Percentiles rank a stretch among this genome's conserved stretches.
These are phyloP conservation scores for Ligustrum vulgare DNA, from an alignment of 257 asterid species.

Conservation along the genomic window DNA sequence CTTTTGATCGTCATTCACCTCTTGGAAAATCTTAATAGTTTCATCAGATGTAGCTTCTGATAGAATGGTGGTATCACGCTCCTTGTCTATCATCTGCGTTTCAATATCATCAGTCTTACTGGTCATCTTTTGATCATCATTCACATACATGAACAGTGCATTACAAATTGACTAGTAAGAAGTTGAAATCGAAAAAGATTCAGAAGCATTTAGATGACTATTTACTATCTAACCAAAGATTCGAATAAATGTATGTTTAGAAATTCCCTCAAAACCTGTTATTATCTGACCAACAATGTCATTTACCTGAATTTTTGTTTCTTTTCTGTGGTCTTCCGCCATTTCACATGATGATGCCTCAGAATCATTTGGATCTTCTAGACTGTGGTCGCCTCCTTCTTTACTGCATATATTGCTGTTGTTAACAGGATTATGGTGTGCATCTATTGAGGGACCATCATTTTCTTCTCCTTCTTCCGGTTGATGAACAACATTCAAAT, in stretches of 20 bases:
- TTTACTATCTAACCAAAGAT: not conserved
- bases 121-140: not conserved
- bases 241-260: not conserved
- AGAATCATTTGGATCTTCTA: conserved; percentile 5
- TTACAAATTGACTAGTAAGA: not conserved
- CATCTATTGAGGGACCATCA: not conserved
- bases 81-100: not conserved
- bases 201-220: not conserved
- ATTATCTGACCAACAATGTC: not conserved
- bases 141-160: not conserved
- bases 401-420: conserved; percentile 12
- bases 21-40: not conserved
- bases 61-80: not conserved
- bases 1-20: not conserved
- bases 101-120: not conserved
- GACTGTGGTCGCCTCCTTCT: not conserved
- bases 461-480: conserved; percentile 5
- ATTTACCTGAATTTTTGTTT: conserved; percentile 14
- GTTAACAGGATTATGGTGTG: not conserved
- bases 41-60: conserved; percentile 17
- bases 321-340: conserved; percentile 16
- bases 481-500: not conserved
- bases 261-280: not conserved
- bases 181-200: not conserved
- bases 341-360: conserved; percentile 9